phyloP scores from a whole-genome alignment of 164 flowering plant genomes.

The Vitis cinerea region DNA sequence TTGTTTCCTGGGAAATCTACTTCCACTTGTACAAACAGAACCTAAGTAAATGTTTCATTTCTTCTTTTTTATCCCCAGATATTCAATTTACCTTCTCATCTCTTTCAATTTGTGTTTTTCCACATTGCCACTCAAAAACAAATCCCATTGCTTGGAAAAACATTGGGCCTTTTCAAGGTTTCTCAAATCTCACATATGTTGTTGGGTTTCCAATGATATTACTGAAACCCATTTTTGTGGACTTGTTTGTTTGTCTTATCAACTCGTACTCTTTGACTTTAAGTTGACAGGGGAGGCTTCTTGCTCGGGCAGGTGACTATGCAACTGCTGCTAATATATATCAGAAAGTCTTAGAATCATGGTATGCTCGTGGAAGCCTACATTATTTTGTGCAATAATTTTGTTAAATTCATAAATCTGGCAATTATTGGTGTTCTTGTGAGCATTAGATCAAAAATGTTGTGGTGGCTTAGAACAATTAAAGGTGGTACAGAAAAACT shows the following conservation, averaged over 20 bases:
- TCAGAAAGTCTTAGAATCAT: constrained; percentile 58
- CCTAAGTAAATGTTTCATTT: too few species aligned
- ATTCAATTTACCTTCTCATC: too few species aligned
- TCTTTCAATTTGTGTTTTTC: not conserved
- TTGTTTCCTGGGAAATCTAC: too few species aligned
- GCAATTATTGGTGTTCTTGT: too few species aligned
- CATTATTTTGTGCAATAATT: too few species aligned
- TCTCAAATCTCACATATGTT: not conserved
- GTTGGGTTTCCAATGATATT: not conserved
- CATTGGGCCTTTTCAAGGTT: not conserved
- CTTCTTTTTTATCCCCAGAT: too few species aligned
- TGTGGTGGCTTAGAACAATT: too few species aligned
- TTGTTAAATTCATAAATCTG: too few species aligned
- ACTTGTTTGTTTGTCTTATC: constrained; percentile 28
- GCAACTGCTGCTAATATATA: constrained; percentile 66
- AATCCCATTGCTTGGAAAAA: not conserved
- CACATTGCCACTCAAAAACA: not conserved
- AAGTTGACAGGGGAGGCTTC: constrained; percentile 99
- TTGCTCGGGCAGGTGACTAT: constrained; percentile 83
- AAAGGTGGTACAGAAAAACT: too few species aligned
- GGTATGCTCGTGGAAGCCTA: constrained; percentile 44
- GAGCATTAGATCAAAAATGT: too few species aligned
- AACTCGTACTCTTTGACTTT: constrained; percentile 53
- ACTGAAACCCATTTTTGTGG: not conserved
- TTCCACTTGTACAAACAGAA: too few species aligned